Evolutionary conservation across 2,329 filamentous ascomycete genomes (phyloP).

Genomic region (Cladosporium sp.): DNA sequence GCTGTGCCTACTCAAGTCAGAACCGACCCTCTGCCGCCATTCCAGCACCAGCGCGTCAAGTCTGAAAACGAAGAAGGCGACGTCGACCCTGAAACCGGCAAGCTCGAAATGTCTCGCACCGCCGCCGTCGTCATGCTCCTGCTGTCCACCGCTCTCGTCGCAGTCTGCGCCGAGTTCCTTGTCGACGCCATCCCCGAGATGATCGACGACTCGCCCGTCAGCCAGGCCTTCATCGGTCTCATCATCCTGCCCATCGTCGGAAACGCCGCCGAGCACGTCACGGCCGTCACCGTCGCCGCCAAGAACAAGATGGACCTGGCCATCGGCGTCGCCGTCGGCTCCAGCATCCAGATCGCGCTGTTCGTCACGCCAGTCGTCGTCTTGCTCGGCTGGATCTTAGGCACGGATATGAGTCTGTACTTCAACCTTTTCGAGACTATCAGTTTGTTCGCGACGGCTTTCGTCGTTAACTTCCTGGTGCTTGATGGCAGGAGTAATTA

Average conservation of each 20-base stretch:
- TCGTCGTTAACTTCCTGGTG: slow-evolving; percentile 82
- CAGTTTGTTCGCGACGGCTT: slow-evolving; percentile 73
- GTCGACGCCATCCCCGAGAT: slow-evolving; percentile 67
- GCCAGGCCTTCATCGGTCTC: slow-evolving; percentile 69
- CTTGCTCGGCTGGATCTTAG: slow-evolving; percentile 72
- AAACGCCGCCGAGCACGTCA: slow-evolving; percentile 76
- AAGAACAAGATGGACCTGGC: slow-evolving; percentile 84
- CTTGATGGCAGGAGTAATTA: slow-evolving; percentile 78
- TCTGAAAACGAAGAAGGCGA: slow-evolving; percentile 14
- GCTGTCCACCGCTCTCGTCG: slow-evolving; percentile 51
- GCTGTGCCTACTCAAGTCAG: slow-evolving; percentile 17
- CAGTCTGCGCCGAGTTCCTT: slow-evolving; percentile 64
- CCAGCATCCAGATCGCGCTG: slow-evolving; percentile 72
- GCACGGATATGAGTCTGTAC: slow-evolving; percentile 58
- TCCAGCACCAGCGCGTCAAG: slow-evolving; percentile 16
- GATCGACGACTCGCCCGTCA: slow-evolving; percentile 53
- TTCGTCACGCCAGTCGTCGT: slow-evolving; percentile 73
- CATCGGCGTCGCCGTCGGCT: slow-evolving; percentile 73
- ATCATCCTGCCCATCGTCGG: slow-evolving; percentile 79
- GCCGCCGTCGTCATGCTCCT: slow-evolving; percentile 51
- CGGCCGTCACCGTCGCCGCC: slow-evolving; percentile 69
- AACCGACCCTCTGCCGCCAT: slow-evolving; percentile 25
- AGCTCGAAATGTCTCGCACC: slow-evolving; percentile 49
- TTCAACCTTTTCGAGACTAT: slow-evolving; percentile 59
- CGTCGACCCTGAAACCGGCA: slow-evolving; percentile 26